Evolutionary conservation across 495 filamentous ascomycete species (phyloP), one percentile per base, ranked within the genome.

Genomic region (Annulohypoxylon nitens): DNA sequence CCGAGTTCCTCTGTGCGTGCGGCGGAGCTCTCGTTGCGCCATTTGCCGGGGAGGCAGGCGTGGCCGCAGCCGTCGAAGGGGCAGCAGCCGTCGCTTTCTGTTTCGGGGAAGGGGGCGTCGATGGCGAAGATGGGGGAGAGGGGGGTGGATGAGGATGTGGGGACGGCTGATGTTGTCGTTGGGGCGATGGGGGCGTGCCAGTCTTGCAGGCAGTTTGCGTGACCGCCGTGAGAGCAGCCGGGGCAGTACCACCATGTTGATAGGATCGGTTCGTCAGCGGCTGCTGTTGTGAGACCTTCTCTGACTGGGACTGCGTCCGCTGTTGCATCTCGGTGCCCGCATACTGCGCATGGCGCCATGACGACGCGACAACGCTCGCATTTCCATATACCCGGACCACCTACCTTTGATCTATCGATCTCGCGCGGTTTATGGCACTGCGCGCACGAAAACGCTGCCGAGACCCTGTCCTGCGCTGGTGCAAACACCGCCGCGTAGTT

Each of bases 141-240:
- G 2, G 64, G 25, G 9, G 47, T 37, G n/a, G 72, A 37, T 7
- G 57, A 37, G 4, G 57, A 3, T 6, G 30, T 11, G 6, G 48
- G 48, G 1, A 59, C 57, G 9, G 54, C 54, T 48, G 74, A 71
- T 45, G 75, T 73, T 45, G 75, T 73, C 16, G 54, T 58, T 1
- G 69, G 26, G 36, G 72, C 60, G 11, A 82, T 59, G n/a, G 79
- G 67, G 8, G 78, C 78, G 59, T 92, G 89, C 92, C 92, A 95
- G 3, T 83, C 86, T 53, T 84, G 83, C 54, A 94, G 84, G 71
- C 92, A 95, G 23, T 85, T 86, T 0, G 87, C 78, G 78, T 95
- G 92, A 5, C 92, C 92, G 51, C 92, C 91, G 70, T 95, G 92
- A 18, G 89, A 89, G 67, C 92, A 95, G 45, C 89, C 87, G 63